Base-by-base conservation (phyloP, 148 eudicot species). In the Selenicereus undatus region DNA sequence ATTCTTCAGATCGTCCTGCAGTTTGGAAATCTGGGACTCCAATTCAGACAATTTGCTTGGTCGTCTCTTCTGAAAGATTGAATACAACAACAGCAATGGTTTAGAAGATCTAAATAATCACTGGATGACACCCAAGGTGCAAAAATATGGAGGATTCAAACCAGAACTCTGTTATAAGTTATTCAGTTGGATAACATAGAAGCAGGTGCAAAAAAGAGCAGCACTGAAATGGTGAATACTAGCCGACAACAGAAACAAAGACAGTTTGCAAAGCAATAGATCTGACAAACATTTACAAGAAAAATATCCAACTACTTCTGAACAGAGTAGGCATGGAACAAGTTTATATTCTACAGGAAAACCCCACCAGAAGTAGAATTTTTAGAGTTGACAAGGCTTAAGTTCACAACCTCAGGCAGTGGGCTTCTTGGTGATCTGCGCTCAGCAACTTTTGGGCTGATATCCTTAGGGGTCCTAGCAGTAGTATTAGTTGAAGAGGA, bases 21-120 rank as follows among this genome's bases (percentile, higher is more conserved):
- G 98, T 85, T 95, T 90, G 69, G 94, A 86, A 78, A 95, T 88
- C 84, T 87, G 97, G 76, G 90, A 84, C 83, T 95, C 97, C 73
- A 95, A 70, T 80, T 90, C 98, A 66, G 90, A 84, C 81, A 85
- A 77, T 85, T 85, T 90, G 88, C 89, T 89, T 36, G 90, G 89
- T 5, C 88, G 94, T 82, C 86, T 93, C 82, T 87, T 91, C 93
- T 95, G 86, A 56, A 76, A 69, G 5, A 39, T 29, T 11, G 76
- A 81, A 69, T 18, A 8, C 29, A 66, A 18, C 76, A 54, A 8
- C 2, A 66, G 4, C 35, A 76, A 52, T 69, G 0, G 11, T 52
- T 29, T 0, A 32, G 42, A n/a, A 20, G 29, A 75, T 3, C 8
- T 48, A n/a, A 48, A n/a, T 29, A 5, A 20, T 11, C 14, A 54